Evolutionary conservation across 2,329 filamentous ascomycete genomes (phyloP), one percentile per base, ranked within the genome.

Genomic region (Fusarium udum): DNA sequence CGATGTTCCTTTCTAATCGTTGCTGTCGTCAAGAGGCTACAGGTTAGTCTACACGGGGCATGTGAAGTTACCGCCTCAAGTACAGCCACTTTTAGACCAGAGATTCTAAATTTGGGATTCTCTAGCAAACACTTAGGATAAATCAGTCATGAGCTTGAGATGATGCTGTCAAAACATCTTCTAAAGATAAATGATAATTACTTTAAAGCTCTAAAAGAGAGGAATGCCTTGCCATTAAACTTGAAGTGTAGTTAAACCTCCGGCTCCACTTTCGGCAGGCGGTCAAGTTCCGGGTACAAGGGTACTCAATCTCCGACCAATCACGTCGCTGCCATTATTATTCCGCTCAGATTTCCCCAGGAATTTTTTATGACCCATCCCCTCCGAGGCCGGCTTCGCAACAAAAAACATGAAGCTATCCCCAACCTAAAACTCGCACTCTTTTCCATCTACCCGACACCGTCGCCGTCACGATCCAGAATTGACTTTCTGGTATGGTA

Each of bases 391-490:
- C 67, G 67, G 67, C 64, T 69, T 56, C 34, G 40, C 36, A 63
- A 69, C 37, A 69, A 61, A 24, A 65, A 58, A 64, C 31, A 65
- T 69, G 67, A 69, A 70, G 65, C 67, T 69, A 69, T 69, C 59
- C 52, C 65, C 65, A 70, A 69, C 24, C 45, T 59, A 53, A 70
- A 65, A 46, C 67, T 69, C 52, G 46, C 59, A 43, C 12, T 64
- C 39, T 48, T 42, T 46, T 9, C 43, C 51, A 9, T 32, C 40
- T 18, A 4, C 20, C 24, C 18, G 51, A 59, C 36, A 49, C 51
- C 34, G 52, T 49, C 26, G 36, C 51, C 20, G 15, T 14, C 60
- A 15, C 48, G 26, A 6, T 24, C 34, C 43, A 46, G 67, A 61
- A 42, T 28, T 34, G 0, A 9, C 24, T 39, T 46, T 42, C 43